These are phyloP conservation scores for sorghum (Sorghum bicolor) DNA, from an alignment of 176 grass and related monocot genomes.

Conservation along the genomic window DNA sequence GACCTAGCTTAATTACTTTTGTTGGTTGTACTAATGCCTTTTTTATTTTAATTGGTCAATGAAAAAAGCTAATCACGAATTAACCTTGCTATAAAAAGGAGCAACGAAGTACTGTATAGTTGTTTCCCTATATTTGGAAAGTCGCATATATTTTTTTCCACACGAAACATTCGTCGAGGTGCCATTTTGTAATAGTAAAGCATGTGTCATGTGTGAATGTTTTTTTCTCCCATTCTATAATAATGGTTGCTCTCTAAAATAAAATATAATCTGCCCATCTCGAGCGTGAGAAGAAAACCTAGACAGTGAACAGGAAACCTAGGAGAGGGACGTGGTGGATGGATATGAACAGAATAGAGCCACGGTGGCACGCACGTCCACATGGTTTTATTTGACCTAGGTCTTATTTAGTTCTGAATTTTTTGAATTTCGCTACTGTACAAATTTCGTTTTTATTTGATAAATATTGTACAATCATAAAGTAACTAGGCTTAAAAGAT, in stretches of 20 bases:
- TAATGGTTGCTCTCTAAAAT: too few relatives aligned
- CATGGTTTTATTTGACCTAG: neutral
- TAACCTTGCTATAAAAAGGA: neutral
- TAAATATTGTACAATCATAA: too few relatives aligned
- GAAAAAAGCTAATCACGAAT: neutral
- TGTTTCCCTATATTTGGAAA: neutral
- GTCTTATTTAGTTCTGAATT: too few relatives aligned
- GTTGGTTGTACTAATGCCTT: neutral
- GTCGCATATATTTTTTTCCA: neutral
- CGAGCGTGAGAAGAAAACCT: too few relatives aligned
- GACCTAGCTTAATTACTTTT: neutral
- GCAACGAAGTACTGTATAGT: too few relatives aligned
- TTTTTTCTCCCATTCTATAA: too few relatives aligned
- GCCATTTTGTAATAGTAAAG: too few relatives aligned
- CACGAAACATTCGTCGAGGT: neutral
- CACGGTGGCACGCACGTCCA: neutral
- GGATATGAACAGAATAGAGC: neutral
- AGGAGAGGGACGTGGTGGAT: neutral
- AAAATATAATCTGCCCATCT: too few relatives aligned
- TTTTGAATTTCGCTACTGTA: too few relatives aligned
- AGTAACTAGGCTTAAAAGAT: too few relatives aligned
- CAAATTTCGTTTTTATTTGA: too few relatives aligned
- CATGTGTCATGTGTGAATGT: too few relatives aligned
- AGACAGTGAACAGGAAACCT: neutral
- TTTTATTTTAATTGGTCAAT: neutral